Percentiles rank a stretch among this genome's conserved stretches.
Evolutionary conservation across 177 flowering plant species (phyloP).

Genomic region (Vitis hybrid): DNA sequence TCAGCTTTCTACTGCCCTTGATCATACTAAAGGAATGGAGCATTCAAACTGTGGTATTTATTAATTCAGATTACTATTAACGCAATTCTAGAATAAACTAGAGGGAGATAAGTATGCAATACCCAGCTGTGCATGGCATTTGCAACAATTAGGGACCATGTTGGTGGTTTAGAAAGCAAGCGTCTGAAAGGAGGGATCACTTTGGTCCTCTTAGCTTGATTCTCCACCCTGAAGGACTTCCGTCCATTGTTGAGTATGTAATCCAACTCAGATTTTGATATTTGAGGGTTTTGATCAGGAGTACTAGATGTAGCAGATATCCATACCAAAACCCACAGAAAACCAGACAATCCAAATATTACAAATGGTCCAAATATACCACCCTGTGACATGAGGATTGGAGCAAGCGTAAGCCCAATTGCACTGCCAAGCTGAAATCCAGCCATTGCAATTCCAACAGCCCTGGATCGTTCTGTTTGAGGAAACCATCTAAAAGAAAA

Average conservation of each 20-base stretch:
- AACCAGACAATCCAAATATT: conserved; percentile 91
- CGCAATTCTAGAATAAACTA: not conserved
- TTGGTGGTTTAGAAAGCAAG: conserved; percentile 76
- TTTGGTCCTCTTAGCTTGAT: conserved; percentile 30
- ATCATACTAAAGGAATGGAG: not conserved
- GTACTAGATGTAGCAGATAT: conserved; percentile 77
- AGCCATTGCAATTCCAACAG: conserved; percentile 96
- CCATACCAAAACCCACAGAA: conserved; percentile 98
- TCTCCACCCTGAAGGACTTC: conserved; percentile 24
- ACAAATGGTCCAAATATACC: conserved; percentile 94
- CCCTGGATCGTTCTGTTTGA: conserved; percentile 80
- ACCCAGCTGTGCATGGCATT: conserved; percentile 99
- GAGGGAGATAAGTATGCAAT: conserved; percentile 18
- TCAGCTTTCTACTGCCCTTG: no score
- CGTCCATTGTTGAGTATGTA: conserved; percentile 53
- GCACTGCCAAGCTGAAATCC: conserved; percentile 93
- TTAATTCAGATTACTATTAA: not conserved
- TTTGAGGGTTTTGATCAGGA: conserved; percentile 76
- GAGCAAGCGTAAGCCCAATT: conserved; percentile 82
- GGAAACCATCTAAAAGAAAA: conserved; percentile 88
- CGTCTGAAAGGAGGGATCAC: conserved; percentile 81
- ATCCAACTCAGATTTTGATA: conserved; percentile 71
- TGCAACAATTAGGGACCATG: conserved; percentile 89
- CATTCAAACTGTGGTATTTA: not conserved
- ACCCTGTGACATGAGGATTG: conserved; percentile 91